Evolutionary conservation across 23 red algal genomes (phyloP), one percentile per base, ranked within the genome.

Genomic region (Cyanidioschyzon merolae): DNA sequence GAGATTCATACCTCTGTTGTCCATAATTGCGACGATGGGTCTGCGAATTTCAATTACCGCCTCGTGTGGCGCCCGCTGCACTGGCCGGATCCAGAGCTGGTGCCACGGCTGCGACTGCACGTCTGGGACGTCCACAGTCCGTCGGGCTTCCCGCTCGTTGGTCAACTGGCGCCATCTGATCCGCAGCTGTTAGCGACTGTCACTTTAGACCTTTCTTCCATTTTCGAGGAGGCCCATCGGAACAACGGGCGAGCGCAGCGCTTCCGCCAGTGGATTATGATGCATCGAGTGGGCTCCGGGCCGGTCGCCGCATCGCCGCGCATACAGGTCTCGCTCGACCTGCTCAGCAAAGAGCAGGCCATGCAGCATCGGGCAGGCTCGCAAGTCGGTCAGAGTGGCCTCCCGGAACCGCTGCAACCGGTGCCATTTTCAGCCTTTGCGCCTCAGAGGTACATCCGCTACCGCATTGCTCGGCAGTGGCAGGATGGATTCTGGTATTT

Each of bases 351-450:
- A 25, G 63, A 71, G 12, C 63, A 71, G 7, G 63, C 63, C 12
- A 25, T 32, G 32, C n/a, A 32, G 32, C 32, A 71, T 71, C n/a
- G 12, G 12, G 63, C 7, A 7, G 32, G 63, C 63, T 25, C 63
- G 12, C n/a, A 71, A 35, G 30, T 25, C 29, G 63, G 63, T 35
- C 21, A 71, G n/a, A 71, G 63, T 35, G 32, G 32, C 63, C 32
- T 71, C 7, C 63, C 63, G 63, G n/a, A 25, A 35, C 63, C 63
- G 16, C 29, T 71, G 63, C 63, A 35, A 7, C 63, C 63, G 12
- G 63, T 71, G 63, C 63, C 63, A 3, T 71, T 71, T 71, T 71
- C 63, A 27, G 63, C 63, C 2, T 71, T 71, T 35, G 63, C 63
- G 12, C 63, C 63, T 3, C 63, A 71, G n/a, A 25, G 32, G 7